Base-by-base conservation (phyloP, 768 basidiomycete genomes). In the Kwoniella mangroviensis region DNA sequence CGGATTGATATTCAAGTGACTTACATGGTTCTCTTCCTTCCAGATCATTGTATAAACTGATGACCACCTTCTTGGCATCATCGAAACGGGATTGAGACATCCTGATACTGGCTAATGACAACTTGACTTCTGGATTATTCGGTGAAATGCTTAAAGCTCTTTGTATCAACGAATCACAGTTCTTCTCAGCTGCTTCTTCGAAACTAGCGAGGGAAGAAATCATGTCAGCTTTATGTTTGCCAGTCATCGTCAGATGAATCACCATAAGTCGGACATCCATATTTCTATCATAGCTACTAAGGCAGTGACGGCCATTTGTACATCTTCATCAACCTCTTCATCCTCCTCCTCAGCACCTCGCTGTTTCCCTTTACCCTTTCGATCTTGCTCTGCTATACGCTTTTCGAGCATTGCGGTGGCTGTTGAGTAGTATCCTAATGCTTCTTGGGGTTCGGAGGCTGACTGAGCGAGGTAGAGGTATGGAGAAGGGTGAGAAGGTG, bases 251-350 rank as follows among this genome's bases (percentile, higher is more conserved):
- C 5, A 28, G 56, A 57, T 40, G n/a, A 79, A 88, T 61, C 76
- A 91, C 94, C 94, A 95, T 60, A 96, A 85, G 86, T 95, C 93
- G 73, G 94, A 92, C 93, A 97, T 96, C 94, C 94, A 97, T 17
- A 95, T 91, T 80, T 96, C 94, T 26, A 95, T 90, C 87, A 94
- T 94, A 9, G 91, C 91, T 40, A 94, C 87, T 22, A 94, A 86
- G 9, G 92, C 92, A 51, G 90, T 86, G 12, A 94, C 89, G 66
- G 90, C 89, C 77, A 89, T 92, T 41, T 83, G 86, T 77, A 86
- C 89, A 58, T 89, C 82, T 51, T 75, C 75, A 22, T 59, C 73
- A 1, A 83, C 80, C 70, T 91, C 90, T 26, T 61, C 68, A 22
- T 51, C 67, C 19, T 70, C 75, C 3, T 52, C 52, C 41, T 26